Conservation (phyloP, 345 rosid genomes). For the Aquilaria malaccensis region DNA sequence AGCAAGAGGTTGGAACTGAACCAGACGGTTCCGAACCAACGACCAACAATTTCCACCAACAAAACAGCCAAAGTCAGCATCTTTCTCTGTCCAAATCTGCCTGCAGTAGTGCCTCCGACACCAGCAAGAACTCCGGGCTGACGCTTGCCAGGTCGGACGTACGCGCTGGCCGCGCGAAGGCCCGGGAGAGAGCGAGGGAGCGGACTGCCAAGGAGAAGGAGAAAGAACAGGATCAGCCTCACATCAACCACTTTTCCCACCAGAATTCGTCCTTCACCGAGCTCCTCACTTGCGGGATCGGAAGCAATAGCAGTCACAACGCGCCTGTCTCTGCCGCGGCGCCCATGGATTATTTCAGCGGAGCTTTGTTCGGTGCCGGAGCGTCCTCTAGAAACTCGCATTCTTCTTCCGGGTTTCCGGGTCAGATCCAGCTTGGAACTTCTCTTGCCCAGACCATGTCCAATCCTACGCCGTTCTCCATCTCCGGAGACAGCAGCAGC, state of each 20-base stretch:
- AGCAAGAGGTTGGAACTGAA: constrained; percentile 47
- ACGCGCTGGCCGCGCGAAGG: constrained; percentile 49
- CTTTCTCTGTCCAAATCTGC: constrained; percentile 74
- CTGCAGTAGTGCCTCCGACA: constrained; percentile 92
- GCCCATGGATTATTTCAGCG: constrained; percentile 59
- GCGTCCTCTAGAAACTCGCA: constrained; percentile 35
- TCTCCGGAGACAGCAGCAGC: constrained; percentile 35
- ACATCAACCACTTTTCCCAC: constrained; percentile 28
- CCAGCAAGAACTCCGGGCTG: constrained; percentile 79
- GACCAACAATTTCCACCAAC: constrained; percentile 18
- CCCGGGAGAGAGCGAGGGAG: constrained; percentile 76
- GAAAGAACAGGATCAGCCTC: constrained; percentile 41
- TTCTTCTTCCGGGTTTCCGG: constrained; percentile 33
- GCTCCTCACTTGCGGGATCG: constrained; percentile 66
- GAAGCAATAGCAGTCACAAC: constrained; percentile 14
- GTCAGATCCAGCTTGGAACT: constrained; percentile 43
- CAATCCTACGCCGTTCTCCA: constrained; percentile 26
- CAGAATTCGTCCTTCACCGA: constrained; percentile 69
- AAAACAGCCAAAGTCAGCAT: constrained; percentile 46
- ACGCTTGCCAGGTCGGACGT: constrained; percentile 71
- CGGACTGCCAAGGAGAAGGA: constrained; percentile 84
- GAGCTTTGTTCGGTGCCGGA: constrained; percentile 42
- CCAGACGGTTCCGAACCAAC: constrained; percentile 24
- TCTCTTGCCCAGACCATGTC: constrained; percentile 30
- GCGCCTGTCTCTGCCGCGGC: constrained; percentile 14